A percentile compares a stretch with the other conserved stretches of the same genome.
Conservation (phyloP, 2,329 filamentous ascomycete species). For the Periconia sp. region DNA sequence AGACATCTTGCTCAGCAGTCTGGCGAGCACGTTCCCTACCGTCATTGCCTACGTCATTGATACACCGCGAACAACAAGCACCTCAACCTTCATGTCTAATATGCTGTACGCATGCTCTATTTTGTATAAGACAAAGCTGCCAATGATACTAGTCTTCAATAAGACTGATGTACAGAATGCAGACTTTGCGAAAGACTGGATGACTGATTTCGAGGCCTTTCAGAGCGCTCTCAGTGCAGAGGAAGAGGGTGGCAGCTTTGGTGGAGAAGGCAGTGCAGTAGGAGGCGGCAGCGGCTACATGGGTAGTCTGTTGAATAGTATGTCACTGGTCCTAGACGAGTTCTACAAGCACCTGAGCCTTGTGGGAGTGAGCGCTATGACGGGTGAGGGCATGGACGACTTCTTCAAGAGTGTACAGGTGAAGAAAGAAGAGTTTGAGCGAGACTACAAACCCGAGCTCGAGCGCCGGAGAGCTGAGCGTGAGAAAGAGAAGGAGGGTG, state of each 20-base stretch:
- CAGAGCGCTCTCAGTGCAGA: conserved; percentile 83
- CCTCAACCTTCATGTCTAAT: conserved; percentile 98
- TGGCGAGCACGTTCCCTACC: conserved; percentile 93
- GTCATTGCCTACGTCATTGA: conserved; percentile 98
- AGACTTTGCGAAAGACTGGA: conserved; percentile 95
- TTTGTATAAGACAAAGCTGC: conserved; percentile 96
- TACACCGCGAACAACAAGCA: conserved; percentile 89
- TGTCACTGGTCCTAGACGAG: conserved; percentile 96
- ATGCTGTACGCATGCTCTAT: conserved; percentile 99
- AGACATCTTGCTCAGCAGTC: conserved; percentile 88
- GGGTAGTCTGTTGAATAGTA: conserved; percentile 93
- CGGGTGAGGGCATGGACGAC: conserved; percentile 87
- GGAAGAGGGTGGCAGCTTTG: conserved; percentile 78
- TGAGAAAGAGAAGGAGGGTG: conserved; percentile 73
- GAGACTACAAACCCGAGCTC: conserved; percentile 90
- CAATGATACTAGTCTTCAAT: conserved; percentile 99
- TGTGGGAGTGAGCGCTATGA: conserved; percentile 91
- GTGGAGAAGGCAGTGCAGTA: conserved; percentile 67
- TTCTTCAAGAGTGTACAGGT: conserved; percentile 90
- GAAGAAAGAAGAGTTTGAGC: conserved; percentile 86
- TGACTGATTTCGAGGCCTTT: conserved; percentile 98
- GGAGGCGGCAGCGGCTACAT: conserved; percentile 88
- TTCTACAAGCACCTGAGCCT: conserved; percentile 95
- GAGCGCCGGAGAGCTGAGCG: conserved; percentile 78
- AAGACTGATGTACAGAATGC: conserved; percentile 96